phyloP scores from a whole-genome alignment of 192 early-diverging fungal species.

The Coemansia sp. region DNA sequence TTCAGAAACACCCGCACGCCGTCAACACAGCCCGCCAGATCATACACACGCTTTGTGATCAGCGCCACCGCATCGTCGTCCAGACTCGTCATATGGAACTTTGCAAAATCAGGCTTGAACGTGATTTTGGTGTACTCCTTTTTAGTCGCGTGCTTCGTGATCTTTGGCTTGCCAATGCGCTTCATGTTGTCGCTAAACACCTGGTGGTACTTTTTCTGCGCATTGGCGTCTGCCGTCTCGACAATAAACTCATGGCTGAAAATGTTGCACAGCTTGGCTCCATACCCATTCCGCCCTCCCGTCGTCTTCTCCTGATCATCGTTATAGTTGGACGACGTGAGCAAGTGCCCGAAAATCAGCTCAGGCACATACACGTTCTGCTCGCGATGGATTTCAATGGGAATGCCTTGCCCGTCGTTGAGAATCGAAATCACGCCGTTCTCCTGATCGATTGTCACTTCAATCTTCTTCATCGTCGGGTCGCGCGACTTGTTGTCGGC shows the following conservation, averaged over 20 bases:
- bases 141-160: conserved; percentile 62
- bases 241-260: conserved; percentile 92
- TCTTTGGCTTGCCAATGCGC: conserved; percentile 67
- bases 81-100: conserved; percentile 84
- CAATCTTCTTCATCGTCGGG: conserved; percentile 78
- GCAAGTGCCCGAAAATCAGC: conserved; percentile 93
- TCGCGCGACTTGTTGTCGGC: conserved; percentile 94
- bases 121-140: conserved; percentile 89
- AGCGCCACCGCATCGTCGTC: conserved; percentile 86
- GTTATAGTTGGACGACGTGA: conserved; percentile 97
- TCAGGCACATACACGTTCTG: conserved; percentile 93
- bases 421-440: conserved; percentile 78
- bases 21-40: conserved; percentile 82
- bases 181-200: conserved; percentile 90
- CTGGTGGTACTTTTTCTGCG: conserved; percentile 77
- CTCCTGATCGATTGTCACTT: conserved; percentile 82
- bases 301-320: conserved; percentile 92
- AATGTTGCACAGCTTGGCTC: conserved; percentile 95
- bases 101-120: conserved; percentile 88
- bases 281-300: conserved; percentile 93
- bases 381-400: conserved; percentile 86
- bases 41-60: conserved; percentile 89
- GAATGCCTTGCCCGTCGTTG: conserved; percentile 96
- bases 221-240: conserved; percentile 78
- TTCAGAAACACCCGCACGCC: conserved; percentile 88